Percentiles rank a stretch among this genome's conserved stretches.
Conservation (phyloP, 2,329 filamentous ascomycete genomes). For the Talaromyces sp. region DNA sequence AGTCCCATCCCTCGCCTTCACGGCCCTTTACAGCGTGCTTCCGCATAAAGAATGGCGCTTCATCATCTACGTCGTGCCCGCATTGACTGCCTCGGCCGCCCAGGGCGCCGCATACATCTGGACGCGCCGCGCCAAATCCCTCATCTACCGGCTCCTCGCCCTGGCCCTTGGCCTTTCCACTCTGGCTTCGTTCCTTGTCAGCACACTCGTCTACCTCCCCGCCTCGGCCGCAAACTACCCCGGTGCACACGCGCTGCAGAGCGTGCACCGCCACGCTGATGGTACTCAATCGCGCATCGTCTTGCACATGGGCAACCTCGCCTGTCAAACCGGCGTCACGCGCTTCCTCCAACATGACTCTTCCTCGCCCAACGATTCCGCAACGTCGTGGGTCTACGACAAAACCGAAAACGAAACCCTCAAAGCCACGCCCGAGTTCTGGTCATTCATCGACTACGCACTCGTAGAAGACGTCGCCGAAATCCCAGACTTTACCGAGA, state of each 20-base stretch:
- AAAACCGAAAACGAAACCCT: slow-evolving; percentile 50
- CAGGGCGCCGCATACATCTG: slow-evolving; percentile 67
- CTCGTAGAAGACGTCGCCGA: slow-evolving; percentile 42
- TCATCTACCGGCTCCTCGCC: slow-evolving; percentile 51
- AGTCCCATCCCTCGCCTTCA: slow-evolving; percentile 64
- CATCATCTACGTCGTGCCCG: slow-evolving; percentile 79
- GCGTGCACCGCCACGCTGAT: slow-evolving; percentile 30
- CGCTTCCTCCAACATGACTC: slow-evolving; percentile 47
- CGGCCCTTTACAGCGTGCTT: slow-evolving; percentile 75
- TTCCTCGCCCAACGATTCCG: slow-evolving; percentile 12
- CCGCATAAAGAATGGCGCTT: slow-evolving; percentile 97
- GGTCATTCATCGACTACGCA: slow-evolving; percentile 54
- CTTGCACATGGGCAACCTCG: slow-evolving; percentile 56
- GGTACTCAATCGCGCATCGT: slow-evolving; percentile 22
- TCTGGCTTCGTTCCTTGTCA: slow-evolving; percentile 53
- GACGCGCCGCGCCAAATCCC: slow-evolving; percentile 57
- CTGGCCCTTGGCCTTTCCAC: slow-evolving; percentile 55
- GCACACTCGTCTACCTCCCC: slow-evolving; percentile 65
- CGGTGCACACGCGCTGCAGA: slow-evolving; percentile 68
- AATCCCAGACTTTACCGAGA: slow-evolving; percentile 17
- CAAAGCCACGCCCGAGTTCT: slow-evolving; percentile 49
- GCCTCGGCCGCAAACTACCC: slow-evolving; percentile 90
- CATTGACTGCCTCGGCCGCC: slow-evolving; percentile 70
- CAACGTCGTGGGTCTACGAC: slow-evolving; percentile 50
- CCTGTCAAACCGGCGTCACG: slow-evolving; percentile 59